Percentiles rank a stretch among this genome's conserved stretches.
These are phyloP conservation scores for Penicillium ochrochloron DNA, from an alignment of 495 filamentous ascomycete species.

Conservation along the genomic window DNA sequence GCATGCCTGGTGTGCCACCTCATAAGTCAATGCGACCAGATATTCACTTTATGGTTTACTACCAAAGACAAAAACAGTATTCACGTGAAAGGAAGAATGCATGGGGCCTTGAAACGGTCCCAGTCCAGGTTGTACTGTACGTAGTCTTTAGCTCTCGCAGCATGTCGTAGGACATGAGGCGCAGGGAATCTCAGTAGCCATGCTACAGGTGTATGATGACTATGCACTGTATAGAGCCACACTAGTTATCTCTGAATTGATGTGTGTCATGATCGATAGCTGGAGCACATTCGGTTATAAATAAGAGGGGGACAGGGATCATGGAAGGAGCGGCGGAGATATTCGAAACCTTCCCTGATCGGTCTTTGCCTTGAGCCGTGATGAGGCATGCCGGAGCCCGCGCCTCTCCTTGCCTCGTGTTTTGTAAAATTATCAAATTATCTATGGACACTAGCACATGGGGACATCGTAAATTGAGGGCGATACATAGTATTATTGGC, in stretches of 20 bases:
- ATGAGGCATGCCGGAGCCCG: background rate
- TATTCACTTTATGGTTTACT: no score
- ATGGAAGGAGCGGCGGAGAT: conserved; percentile 1
- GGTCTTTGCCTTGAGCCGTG: background rate
- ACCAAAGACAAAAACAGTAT: background rate
- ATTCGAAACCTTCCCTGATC: background rate
- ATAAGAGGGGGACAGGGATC: background rate
- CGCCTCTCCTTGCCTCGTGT: background rate
- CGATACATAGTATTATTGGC: background rate
- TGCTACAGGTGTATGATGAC: background rate
- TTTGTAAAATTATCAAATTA: background rate
- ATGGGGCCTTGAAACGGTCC: background rate
- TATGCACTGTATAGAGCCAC: background rate
- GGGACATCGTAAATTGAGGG: background rate
- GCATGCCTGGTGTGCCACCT: background rate
- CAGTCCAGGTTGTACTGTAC: background rate
- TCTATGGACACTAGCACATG: conserved; percentile 10
- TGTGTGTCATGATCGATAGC: background rate
- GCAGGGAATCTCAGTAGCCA: no score
- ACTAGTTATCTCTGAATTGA: background rate
- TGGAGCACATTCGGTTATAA: background rate
- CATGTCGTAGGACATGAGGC: background rate
- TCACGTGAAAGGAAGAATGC: background rate
- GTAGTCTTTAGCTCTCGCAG: background rate
- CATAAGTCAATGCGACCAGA: no score